phyloP scores from a whole-genome alignment of 768 basidiomycete species.

The Pulveroboletus sp. region DNA sequence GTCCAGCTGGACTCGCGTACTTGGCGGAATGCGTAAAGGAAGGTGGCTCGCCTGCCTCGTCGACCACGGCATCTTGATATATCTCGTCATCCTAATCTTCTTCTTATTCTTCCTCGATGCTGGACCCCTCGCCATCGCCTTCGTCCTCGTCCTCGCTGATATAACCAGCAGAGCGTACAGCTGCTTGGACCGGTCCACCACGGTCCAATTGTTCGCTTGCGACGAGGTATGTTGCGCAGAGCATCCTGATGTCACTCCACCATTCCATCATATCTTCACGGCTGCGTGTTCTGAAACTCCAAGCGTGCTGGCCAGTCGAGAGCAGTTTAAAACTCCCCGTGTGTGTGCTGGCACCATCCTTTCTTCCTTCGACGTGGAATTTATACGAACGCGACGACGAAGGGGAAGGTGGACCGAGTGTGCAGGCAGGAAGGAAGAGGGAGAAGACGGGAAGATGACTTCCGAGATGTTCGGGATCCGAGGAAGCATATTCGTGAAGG shows the following conservation, averaged over 20 bases:
- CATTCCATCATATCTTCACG: slow-evolving; percentile 99
- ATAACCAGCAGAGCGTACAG: slow-evolving; percentile 88
- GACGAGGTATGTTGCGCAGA: slow-evolving; percentile 91
- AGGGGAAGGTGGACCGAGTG: slow-evolving; percentile 85
- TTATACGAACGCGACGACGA: slow-evolving; percentile 76
- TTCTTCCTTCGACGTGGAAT: slow-evolving; percentile 94
- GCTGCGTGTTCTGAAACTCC: slow-evolving; percentile 85
- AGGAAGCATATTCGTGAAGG: slow-evolving; percentile 85
- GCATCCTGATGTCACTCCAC: slow-evolving; percentile 97
- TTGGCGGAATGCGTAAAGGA: slow-evolving; percentile 54
- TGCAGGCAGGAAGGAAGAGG: slow-evolving; percentile 92
- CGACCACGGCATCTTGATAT: slow-evolving; percentile 36
- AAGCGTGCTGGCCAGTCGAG: slow-evolving; percentile 55
- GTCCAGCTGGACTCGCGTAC: slow-evolving; percentile 39
- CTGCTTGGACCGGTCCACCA: slow-evolving; percentile 88
- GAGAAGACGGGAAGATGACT: slow-evolving; percentile 70
- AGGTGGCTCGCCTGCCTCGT: slow-evolving; percentile 53
- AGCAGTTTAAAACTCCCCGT: slow-evolving; percentile 50
- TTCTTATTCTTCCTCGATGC: slow-evolving; percentile 40
- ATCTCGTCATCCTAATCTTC: slow-evolving; percentile 53
- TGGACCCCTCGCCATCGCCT: slow-evolving; percentile 58
- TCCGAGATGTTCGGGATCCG: slow-evolving; percentile 58
- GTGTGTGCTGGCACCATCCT: slow-evolving; percentile 69
- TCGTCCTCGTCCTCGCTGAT: slow-evolving; percentile 72
- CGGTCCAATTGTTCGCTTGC: slow-evolving; percentile 93